A percentile compares a stretch with the other conserved stretches of the same genome.
Conservation (phyloP, 768 basidiomycete species). For the Steccherinum ochraceum region DNA sequence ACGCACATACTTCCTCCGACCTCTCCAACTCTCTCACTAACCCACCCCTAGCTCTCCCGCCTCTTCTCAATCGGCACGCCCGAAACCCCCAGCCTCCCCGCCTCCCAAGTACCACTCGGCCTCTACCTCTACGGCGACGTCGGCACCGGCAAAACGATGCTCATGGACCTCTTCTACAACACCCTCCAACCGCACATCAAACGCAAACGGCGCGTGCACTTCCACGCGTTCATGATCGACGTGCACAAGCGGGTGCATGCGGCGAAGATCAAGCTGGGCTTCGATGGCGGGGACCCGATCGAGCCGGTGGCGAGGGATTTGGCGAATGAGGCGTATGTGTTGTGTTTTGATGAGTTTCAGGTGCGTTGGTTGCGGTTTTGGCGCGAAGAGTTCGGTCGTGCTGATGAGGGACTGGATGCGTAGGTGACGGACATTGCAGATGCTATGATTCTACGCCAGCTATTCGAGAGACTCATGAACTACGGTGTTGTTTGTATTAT, state of each 20-base stretch:
- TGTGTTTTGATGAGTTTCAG: slow-evolving; percentile 99
- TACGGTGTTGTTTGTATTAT: slow-evolving; percentile 92
- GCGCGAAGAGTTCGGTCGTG: slow-evolving; percentile 5
- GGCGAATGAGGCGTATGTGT: slow-evolving; percentile 73
- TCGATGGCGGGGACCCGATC: slow-evolving; percentile 73
- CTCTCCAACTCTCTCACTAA: slow-evolving; percentile 25
- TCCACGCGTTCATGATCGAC: slow-evolving; percentile 99
- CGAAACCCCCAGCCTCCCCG: slow-evolving; percentile 26
- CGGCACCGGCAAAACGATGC: slow-evolving; percentile 97
- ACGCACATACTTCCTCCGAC: slow-evolving; percentile 12
- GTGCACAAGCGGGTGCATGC: slow-evolving; percentile 91
- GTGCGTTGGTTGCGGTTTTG: slow-evolving; percentile 37
- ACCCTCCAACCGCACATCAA: slow-evolving; percentile 63
- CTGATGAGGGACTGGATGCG: not conserved
- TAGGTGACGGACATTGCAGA: slow-evolving; percentile 96
- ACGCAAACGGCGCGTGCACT: slow-evolving; percentile 87
- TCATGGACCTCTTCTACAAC: slow-evolving; percentile 96
- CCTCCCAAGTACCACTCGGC: slow-evolving; percentile 66
- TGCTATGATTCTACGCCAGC: slow-evolving; percentile 92
- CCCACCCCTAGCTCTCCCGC: slow-evolving; percentile 18
- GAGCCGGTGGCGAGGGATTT: slow-evolving; percentile 82
- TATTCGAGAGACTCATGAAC: slow-evolving; percentile 80
- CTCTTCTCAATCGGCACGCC: slow-evolving; percentile 23
- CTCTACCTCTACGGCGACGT: slow-evolving; percentile 96
- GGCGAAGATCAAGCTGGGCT: slow-evolving; percentile 66